Percentiles rank a stretch among this genome's conserved stretches.
phyloP scores from a whole-genome alignment of 805 yeast genomes.

The Candida endomychidarum region DNA sequence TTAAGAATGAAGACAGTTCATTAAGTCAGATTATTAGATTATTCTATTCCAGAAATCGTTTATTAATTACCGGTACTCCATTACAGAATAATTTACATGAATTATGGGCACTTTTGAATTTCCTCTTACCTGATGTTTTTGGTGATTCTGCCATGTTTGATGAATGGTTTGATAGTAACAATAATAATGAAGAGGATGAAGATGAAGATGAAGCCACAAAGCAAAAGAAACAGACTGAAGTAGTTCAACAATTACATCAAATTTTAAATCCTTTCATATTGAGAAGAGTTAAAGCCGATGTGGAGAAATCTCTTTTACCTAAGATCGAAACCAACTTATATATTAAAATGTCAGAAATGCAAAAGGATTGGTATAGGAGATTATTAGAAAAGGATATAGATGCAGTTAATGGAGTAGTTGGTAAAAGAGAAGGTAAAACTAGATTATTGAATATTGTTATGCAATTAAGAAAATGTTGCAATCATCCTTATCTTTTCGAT shows the following conservation, averaged over 20 bases:
- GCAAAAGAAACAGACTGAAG: conserved; percentile 68
- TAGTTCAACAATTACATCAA: conserved; percentile 85
- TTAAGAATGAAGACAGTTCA: conserved; percentile 90
- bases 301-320: conserved; percentile 85
- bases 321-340: conserved; percentile 88
- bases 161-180: conserved; percentile 77
- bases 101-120: conserved; percentile 91
- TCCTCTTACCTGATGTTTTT: conserved; percentile 89
- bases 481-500: conserved; percentile 94
- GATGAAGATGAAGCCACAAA: no score
- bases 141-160: conserved; percentile 89
- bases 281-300: conserved; percentile 90
- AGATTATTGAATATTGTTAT: conserved; percentile 89
- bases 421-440: conserved; percentile 90
- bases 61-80: conserved; percentile 94
- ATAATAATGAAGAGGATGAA: conserved; percentile 26
- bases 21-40: conserved; percentile 89
- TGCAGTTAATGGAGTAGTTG: conserved; percentile 95
- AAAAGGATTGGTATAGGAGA: conserved; percentile 85
- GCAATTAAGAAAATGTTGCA: conserved; percentile 96
- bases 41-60: conserved; percentile 79
- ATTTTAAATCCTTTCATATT: conserved; percentile 84
- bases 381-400: conserved; percentile 89
- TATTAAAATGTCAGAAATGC: conserved; percentile 96
- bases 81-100: conserved; percentile 93